Conservation (phyloP, 2,329 filamentous ascomycete genomes). For the Ilyonectria destructans region DNA sequence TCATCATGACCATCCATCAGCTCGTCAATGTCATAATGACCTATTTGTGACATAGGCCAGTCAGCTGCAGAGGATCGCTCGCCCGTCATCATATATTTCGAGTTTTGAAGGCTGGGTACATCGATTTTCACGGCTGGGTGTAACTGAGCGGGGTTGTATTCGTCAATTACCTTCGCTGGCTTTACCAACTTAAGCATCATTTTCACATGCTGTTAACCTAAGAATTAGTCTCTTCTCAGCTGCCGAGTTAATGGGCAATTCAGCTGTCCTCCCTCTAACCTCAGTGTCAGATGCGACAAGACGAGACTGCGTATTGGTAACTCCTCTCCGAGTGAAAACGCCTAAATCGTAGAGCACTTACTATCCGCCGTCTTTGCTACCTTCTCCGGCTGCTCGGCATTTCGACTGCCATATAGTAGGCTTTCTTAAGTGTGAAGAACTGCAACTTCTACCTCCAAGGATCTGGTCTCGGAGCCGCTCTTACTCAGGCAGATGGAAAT, state of each 20-base stretch:
- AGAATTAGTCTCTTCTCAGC: neutral
- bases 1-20: conserved; percentile 3
- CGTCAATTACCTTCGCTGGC: neutral
- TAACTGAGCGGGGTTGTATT: neutral
- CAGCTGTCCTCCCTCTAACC: neutral
- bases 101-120: neutral
- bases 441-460: conserved; percentile 1
- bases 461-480: neutral
- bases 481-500: neutral
- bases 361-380: neutral
- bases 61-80: neutral
- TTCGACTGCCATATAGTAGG: neutral
- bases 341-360: neutral
- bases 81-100: neutral
- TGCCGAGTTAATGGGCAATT: neutral
- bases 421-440: neutral
- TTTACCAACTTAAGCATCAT: neutral
- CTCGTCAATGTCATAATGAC: conserved; percentile 1
- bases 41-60: conserved; percentile 1
- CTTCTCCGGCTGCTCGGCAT: neutral
- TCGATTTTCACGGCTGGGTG: neutral
- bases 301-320: neutral
- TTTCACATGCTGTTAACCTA: neutral
- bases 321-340: neutral
- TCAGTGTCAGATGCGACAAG: neutral